Base-by-base conservation (phyloP, 2,329 filamentous ascomycete genomes). In the Ophiostoma perfectum region DNA sequence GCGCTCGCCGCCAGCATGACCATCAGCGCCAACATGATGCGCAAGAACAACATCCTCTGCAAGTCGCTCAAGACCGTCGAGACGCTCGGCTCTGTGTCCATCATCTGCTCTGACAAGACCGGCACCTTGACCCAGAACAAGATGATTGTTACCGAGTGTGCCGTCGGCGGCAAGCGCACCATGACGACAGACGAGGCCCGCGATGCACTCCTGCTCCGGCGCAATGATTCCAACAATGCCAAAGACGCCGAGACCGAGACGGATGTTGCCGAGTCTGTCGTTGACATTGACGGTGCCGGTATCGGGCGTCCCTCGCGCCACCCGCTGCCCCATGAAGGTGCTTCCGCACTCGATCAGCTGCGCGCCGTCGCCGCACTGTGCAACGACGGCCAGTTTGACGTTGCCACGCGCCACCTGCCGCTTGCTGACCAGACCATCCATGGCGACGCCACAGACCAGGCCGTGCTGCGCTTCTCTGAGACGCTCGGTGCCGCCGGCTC, bases 21-120 rank as follows among this genome's bases (percentile, higher is more conserved):
- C 0, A 93, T 93, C 70, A 89, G 86, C 1, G 90, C 90, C 27
- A 90, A 89, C 71, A 83, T 90, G 73, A 92, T 93, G 90, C 83
- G 83, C 71, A 88, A 89, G 78, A 88, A 92, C 76, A 89, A 90
- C 74, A 87, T 93, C 60, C 82, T 93, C 8, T 92, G 90, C 85
- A 93, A 93, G 78, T 91, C 88, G 0, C 81, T 93, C 64, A 91
- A 91, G 78, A 92, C 90, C 0, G 89, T 92, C 0, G 90, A 92
- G 77, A 92, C 90, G 0, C 82, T 92, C 0, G 90, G 90, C 0
- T 83, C 87, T 0, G 89, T 92, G 1, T 90, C 88, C 0, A 85
- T 91, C 7, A 88, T 93, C 55, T 91, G 90, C 75, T 91, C 88
- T 0, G 90, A 92, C 75, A 92, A 92, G 79, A 92, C 90, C 0